Evolutionary conservation across 2,329 filamentous ascomycete genomes (phyloP).

Genomic region (Cadophora luteo-olivacea): DNA sequence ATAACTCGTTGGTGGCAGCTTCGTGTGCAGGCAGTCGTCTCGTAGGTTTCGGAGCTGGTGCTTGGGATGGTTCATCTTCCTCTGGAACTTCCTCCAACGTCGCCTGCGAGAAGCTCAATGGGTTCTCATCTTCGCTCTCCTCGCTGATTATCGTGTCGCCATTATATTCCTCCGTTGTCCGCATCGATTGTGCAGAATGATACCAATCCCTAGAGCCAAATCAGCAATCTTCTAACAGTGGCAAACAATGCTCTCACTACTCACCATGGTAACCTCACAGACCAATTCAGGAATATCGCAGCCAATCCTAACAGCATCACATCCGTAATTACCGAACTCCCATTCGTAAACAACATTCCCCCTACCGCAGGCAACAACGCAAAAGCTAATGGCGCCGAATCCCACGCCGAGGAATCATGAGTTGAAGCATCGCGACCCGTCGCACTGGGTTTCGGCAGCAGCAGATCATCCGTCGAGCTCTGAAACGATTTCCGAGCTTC

Average conservation of each 20-base stretch:
- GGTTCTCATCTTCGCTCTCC: conserved; percentile 53
- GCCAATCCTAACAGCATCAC: conserved; percentile 80
- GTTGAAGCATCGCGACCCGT: conserved; percentile 46
- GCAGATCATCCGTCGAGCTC: conserved; percentile 73
- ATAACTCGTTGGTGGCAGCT: conserved; percentile 67
- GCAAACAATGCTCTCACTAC: conserved; percentile 34
- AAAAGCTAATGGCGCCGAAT: conserved; percentile 81
- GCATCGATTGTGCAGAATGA: conserved; percentile 69
- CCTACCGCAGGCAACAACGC: conserved; percentile 86
- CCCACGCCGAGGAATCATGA: conserved; percentile 71
- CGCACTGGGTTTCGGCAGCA: conserved; percentile 60
- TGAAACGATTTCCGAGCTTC: conserved; percentile 69
- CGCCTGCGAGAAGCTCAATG: conserved; percentile 37
- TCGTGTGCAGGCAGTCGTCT: conserved; percentile 38
- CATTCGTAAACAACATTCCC: conserved; percentile 84
- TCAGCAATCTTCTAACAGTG: conserved; percentile 21
- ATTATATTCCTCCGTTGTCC: conserved; percentile 56
- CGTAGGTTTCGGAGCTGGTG: conserved; percentile 30
- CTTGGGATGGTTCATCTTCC: conserved; percentile 25
- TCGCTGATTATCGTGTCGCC: conserved; percentile 47
- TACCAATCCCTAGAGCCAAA: conserved; percentile 69
- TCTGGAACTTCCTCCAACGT: conserved; percentile 42
- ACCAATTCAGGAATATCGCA: conserved; percentile 91
- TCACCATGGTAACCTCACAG: conserved; percentile 87
- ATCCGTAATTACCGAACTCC: conserved; percentile 83